Evolutionary conservation across 768 basidiomycete species (phyloP), one percentile per base, ranked within the genome.

Genomic region (Lactarius sanguifluus): DNA sequence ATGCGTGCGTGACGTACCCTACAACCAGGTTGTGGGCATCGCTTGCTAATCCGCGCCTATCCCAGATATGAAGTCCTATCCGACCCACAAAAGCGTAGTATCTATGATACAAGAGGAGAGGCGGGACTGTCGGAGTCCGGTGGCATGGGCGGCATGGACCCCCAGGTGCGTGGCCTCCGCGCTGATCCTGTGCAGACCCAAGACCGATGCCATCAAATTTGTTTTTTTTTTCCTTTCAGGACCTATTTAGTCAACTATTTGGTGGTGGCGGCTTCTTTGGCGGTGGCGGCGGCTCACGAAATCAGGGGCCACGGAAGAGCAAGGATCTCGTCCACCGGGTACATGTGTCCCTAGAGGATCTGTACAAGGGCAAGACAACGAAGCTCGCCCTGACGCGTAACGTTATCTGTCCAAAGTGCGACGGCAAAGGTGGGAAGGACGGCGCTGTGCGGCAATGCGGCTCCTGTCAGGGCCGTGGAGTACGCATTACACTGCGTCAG

Each of bases 291-390:
- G 79, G 84, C 65, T 81, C 84, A 28, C 84, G 79, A 15, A 74
- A 76, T 3, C 72, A 82, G 69, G 92, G 90, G 16, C 88, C 91
- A 23, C 91, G 94, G 74, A 95, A 92, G 78, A 97, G 95, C 66
- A 98, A 98, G 77, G 97, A 99, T 78, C 92, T 99, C 70, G 91
- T 98, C 5, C 97, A 99, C 79, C 91, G 96, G 64, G 92, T 98
- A 69, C 85, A 91, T 74, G 95, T 98, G 73, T 87, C 94, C n/a
- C 87, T 99, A 69, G 96, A 98, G 79, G 97, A 99, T 76, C 86
- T 99, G 5, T 98, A 98, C 87, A 95, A 92, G 77, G 96, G 97
- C 78, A 99, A 98, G 80, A 96, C 94, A 5, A 94, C 96, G 55
- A 98, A 98, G 78, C 91, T 99, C 66, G 93, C 97, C 50, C 83